Evolutionary conservation across 2,329 filamentous ascomycete genomes (phyloP), one percentile per base, ranked within the genome.

Genomic region (Xylariaceae sp.): DNA sequence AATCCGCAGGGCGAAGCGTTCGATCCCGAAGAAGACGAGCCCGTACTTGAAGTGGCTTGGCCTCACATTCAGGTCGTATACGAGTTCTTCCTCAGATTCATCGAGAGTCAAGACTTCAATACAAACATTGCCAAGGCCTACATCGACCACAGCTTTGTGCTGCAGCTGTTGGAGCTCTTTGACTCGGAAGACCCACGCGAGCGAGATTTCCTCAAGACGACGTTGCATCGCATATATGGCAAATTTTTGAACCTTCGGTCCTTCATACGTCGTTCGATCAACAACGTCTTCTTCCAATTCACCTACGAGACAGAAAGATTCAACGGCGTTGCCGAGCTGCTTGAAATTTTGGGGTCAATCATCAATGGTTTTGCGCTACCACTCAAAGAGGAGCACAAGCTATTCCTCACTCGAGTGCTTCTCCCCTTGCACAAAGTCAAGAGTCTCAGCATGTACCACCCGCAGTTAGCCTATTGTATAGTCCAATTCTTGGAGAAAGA

Each of bases 201-300:
- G 68, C 81, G 93, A 50, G 93, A 98, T 64, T 98, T 98, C 64
- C 73, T 98, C 52, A 98, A 98, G 75, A 98, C 93, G 0, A 98
- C 93, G 0, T 75, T 98, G 41, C 93, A 98, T 68, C 83, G 93
- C 48, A 98, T 98, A 62, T 98, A 98, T 62, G 93, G 93, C 60
- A 98, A 98, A 71, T 98, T 98, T 68, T 78, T 98, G 56, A 98
- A 98, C 64, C 76, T 98, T 49, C 85, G 93, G 46, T 97, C 93
- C 22, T 98, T 95, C 66, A 98, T 98, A 61, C 81, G 93, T 61
- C 83, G 93, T 57, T 98, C 93, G 42, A 98, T 98, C 77, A 98
- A 98, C 79, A 97, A 98, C 60, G 93, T 98, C 56, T 98, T 98
- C 72, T 98, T 98, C 77, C 93, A 98, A 63, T 98, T 98, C 66